These are phyloP conservation scores for Fomitopsis schrenkii DNA, from an alignment of 1,284 basidiomycete genomes.

Conservation along the genomic window DNA sequence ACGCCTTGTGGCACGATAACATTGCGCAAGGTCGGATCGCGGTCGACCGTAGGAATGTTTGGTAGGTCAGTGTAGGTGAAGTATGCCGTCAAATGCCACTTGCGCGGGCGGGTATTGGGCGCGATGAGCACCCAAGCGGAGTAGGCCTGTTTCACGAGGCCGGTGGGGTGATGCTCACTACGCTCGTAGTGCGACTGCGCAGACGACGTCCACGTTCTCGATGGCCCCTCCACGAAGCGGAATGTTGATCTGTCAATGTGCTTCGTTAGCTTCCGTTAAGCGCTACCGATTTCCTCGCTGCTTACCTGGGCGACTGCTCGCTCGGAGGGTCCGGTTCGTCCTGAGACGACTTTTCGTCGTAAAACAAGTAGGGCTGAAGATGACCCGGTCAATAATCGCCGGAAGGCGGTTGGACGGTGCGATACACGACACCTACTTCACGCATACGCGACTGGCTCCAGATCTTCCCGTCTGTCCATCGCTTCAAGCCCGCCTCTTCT, in stretches of 20 bases:
- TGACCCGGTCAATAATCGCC: slow-evolving; percentile 10
- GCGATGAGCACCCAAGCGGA: slow-evolving; percentile 54
- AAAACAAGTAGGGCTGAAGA: slow-evolving; percentile 57
- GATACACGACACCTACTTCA: slow-evolving; percentile 36
- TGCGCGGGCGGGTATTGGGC: slow-evolving; percentile 44
- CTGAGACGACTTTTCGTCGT: slow-evolving; percentile 55
- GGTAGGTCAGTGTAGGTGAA: slow-evolving; percentile 60
- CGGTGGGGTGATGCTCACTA: slow-evolving; percentile 45
- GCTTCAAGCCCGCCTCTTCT: slow-evolving; percentile 55
- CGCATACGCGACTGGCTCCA: slow-evolving; percentile 66
- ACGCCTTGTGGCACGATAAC: slow-evolving; percentile 53
- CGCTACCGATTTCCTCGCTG: slow-evolving; percentile 3
- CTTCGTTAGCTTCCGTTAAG: background rate
- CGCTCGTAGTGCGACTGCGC: slow-evolving; percentile 57
- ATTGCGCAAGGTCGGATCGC: slow-evolving; percentile 45
- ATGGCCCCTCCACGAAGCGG: slow-evolving; percentile 55
- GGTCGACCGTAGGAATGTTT: slow-evolving; percentile 53
- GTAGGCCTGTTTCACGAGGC: slow-evolving; percentile 62
- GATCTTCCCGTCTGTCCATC: slow-evolving; percentile 63
- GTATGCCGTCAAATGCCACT: slow-evolving; percentile 63
- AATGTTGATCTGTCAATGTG: slow-evolving; percentile 32
- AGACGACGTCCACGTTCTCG: slow-evolving; percentile 46
- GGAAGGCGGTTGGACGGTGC: slow-evolving; percentile 7
- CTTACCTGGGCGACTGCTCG: slow-evolving; percentile 38
- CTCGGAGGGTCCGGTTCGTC: slow-evolving; percentile 31